phyloP scores from a whole-genome alignment of 2,329 filamentous ascomycete genomes.

The Alternaria conjuncta region DNA sequence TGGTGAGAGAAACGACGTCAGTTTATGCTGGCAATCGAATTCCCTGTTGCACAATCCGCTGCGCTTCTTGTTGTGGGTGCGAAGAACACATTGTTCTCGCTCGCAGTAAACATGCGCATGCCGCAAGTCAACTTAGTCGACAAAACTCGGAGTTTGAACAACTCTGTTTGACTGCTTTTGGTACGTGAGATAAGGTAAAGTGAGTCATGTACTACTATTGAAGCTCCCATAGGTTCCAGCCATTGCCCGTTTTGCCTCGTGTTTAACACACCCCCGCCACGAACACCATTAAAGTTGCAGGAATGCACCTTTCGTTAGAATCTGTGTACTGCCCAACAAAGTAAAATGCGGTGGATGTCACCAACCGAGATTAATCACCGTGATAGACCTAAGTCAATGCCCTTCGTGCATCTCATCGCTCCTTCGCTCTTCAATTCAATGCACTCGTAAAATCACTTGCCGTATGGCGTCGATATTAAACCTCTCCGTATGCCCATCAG shows the following conservation, averaged over 20 bases:
- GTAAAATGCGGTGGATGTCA: background rate
- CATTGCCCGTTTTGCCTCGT: background rate
- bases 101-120: background rate
- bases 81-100: background rate
- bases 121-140: background rate
- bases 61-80: background rate
- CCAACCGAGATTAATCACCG: background rate
- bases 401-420: background rate
- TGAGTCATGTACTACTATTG: background rate
- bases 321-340: background rate
- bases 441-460: background rate
- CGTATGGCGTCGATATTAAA: fast-evolving
- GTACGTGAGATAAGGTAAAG: background rate
- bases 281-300: background rate
- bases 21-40: background rate
- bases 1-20: background rate
- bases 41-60: background rate
- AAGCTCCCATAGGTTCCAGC: background rate
- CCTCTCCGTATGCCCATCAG: background rate
- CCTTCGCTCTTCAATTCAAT: background rate
- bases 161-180: background rate
- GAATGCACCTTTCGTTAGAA: background rate
- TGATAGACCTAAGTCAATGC: background rate
- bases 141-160: background rate
- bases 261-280: background rate